Evolutionary conservation across 2,329 filamentous ascomycete species (phyloP).

Genomic region (Hawksworthiomyces lignivorus): DNA sequence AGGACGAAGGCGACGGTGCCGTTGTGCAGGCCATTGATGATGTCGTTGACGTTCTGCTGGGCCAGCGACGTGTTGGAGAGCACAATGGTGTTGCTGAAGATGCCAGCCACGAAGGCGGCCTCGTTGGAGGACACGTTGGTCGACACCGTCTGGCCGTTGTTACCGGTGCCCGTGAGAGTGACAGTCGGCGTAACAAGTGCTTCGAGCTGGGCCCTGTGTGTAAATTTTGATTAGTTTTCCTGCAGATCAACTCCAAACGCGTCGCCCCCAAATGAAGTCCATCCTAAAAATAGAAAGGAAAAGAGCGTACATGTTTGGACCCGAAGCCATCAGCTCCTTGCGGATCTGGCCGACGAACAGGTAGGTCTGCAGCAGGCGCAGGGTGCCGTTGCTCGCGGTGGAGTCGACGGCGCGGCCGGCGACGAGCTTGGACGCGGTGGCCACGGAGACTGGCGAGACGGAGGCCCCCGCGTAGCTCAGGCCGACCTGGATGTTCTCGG

Average conservation of each 20-base stretch:
- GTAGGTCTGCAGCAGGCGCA: conserved; percentile 52
- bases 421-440: conserved; percentile 16
- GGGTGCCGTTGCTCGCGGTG: conserved; percentile 17
- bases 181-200: conserved; percentile 60
- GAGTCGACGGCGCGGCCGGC: conserved; percentile 14
- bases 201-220: conserved; percentile 48
- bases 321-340: conserved; percentile 40
- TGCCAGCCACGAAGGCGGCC: conserved; percentile 62
- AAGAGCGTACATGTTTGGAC: conserved; percentile 54
- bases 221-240: background rate
- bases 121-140: conserved; percentile 63
- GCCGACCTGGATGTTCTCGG: conserved; percentile 45
- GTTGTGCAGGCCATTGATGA: conserved; percentile 37
- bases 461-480: conserved; percentile 48
- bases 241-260: too few species aligned
- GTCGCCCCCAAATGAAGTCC: too few species aligned
- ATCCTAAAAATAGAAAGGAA: too few species aligned
- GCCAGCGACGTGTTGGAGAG: conserved; percentile 43
- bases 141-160: conserved; percentile 42
- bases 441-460: conserved; percentile 34
- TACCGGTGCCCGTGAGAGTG: conserved; percentile 52
- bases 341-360: conserved; percentile 65
- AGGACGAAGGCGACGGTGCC: conserved; percentile 58
- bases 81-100: conserved; percentile 54
- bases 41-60: conserved; percentile 40